A percentile compares a stretch with the other conserved stretches of the same genome.
These are phyloP conservation scores for Yarrowia divulgata DNA, from an alignment of 805 yeast species.

Conservation along the genomic window DNA sequence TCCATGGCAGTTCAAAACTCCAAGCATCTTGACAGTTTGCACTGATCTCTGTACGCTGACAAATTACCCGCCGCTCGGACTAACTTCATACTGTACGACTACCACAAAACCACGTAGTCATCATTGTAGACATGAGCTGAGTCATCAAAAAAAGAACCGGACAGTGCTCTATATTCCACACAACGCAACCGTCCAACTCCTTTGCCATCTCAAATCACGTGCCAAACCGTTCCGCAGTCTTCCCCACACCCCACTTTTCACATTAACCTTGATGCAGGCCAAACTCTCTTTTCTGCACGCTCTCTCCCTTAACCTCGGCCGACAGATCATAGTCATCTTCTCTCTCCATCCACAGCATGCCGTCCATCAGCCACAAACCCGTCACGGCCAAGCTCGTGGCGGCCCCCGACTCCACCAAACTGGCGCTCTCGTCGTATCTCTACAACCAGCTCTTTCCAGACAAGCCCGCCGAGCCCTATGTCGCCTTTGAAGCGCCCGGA, in stretches of 20 bases:
- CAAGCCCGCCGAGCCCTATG: slow-evolving; percentile 15
- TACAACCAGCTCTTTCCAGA: slow-evolving; percentile 26
- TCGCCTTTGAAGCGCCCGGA: slow-evolving; percentile 29
- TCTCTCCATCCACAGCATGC: slow-evolving; percentile 1
- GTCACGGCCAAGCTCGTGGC: slow-evolving; percentile 35
- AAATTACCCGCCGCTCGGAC: no score
- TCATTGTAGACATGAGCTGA: no score
- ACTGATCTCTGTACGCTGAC: no score
- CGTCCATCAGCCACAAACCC: slow-evolving; percentile 35
- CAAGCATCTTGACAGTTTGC: no score
- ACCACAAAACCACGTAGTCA: no score
- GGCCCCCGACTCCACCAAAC: slow-evolving; percentile 25
- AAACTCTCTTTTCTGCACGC: slow-evolving; percentile 14
- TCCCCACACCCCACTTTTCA: slow-evolving; percentile 34
- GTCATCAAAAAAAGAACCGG: no score
- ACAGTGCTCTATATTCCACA: no score
- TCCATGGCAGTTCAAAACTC: no score
- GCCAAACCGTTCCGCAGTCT: neutral
- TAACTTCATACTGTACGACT: no score
- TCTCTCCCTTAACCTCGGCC: slow-evolving; percentile 12
- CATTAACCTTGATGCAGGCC: slow-evolving; percentile 14
- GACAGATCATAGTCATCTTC: slow-evolving; percentile 12
- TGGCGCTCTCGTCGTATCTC: slow-evolving; percentile 2
- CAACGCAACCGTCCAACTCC: neutral
- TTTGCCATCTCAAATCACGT: neutral